Evolutionary conservation across 2,329 filamentous ascomycete genomes (phyloP), one percentile per base, ranked within the genome.

Genomic region (Helicocarpus griseus): DNA sequence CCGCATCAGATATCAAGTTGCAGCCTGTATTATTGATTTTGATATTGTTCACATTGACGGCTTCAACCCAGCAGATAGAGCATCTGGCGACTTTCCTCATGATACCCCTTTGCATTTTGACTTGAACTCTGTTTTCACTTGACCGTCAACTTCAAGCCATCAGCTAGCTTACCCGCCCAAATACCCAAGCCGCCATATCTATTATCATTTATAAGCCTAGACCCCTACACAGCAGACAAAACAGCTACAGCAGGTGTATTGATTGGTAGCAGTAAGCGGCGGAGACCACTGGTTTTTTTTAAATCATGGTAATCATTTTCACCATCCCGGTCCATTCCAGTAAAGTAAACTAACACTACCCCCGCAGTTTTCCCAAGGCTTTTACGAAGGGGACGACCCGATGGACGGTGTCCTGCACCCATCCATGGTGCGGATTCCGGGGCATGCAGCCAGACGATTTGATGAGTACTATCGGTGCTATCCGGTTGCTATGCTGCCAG

Each of bases 381-480:
- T 73, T 64, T 78, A 75, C 69, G 70, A 75, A 67, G 70, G 76
- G 52, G 74, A 79, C 60, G 78, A 74, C 55, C 67, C 70, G 43
- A 73, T 75, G 71, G 70, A 72, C 5, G 70, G 74, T 53, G 75
- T 80, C 63, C 76, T 80, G 55, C 74, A 77, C 55, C 68, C 72
- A 13, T 73, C 74, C 53, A 35, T 52, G 17, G 76, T 80, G 69
- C 73, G 73, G 33, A 74, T 73, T 56, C 65, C 68, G 40, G 73
- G 69, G 11, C 54, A 57, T 48, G 69, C 67, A 62, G 76, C 71
- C 60, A 86, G 89, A 61, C 87, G 90, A 54, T 98, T 98, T 74
- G 91, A 98, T 70, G 93, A 98, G 71, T 97, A 95, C 75, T 97
- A 96, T 73, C 85, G 93, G 63, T 96, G 90, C 76, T 98, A 97